Evolutionary conservation across 2,329 filamentous ascomycete genomes (phyloP), one percentile per base, ranked within the genome.

Genomic region (Fusarium sp.): DNA sequence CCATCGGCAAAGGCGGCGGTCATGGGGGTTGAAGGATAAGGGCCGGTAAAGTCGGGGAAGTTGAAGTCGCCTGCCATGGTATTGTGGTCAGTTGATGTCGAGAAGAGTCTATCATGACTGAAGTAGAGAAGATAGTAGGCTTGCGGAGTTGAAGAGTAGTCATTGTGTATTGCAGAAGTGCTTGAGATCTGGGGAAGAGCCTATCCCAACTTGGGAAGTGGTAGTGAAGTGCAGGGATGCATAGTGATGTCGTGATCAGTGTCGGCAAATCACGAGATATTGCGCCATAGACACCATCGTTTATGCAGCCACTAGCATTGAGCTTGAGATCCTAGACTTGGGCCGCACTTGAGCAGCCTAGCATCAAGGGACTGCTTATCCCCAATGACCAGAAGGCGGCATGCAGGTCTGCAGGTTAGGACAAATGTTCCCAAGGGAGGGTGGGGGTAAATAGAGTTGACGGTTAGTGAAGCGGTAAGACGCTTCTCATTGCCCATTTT

Each of bases 31-130:
- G 84, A 82, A 56, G 84, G 79, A 78, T 87, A 88, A 63, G 81
- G 78, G 77, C 82, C 83, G 77, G 78, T 79, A 74, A 88, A 88
- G 71, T 88, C 86, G 72, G 84, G 80, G 70, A 87, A 87, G 79
- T 81, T 84, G 75, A 88, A 88, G 70, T 88, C 86, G 80, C 85
- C 86, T 88, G 83, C 79, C 84, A 85, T 85, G 76, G 76, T 81
- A 75, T 32, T 27, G 44, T 61, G 74, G 74, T 79, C 73, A 79
- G 76, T 74, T 54, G 65, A 57, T 41, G 64, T 72, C 38, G 58
- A 54, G 48, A 61, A 59, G 51, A 70, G 38, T 58, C 65, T 67
- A 58, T 70, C 74, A 75, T 75, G 71, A 52, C 69, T 60, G 69
- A 53, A 48, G 55, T 52, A 64, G 52, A 49, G 45, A 60, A 65